Evolutionary conservation across 2,329 filamentous ascomycete genomes (phyloP), one percentile per base, ranked within the genome.

Genomic region (Neofusicoccum umdonicola): DNA sequence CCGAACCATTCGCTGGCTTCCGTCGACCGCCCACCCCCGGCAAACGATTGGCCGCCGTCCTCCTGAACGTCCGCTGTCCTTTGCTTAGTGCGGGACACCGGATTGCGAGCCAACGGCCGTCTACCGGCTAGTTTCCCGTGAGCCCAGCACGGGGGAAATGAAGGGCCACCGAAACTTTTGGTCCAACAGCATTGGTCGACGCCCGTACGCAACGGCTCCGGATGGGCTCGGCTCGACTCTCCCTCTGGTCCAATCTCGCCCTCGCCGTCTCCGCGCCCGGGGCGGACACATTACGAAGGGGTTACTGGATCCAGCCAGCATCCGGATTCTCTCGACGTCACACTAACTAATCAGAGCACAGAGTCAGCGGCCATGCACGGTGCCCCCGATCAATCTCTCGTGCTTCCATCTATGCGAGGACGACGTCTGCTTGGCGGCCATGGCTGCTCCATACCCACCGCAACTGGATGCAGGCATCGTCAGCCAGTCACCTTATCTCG

Each of bases 401-500:
- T 52, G 39, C 48, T 67, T 60, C 65, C 63, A 66, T 48, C 63
- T 62, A 63, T 66, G 65, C 63, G 47, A 65, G 64, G 51, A 51
- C 45, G 54, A 39, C 45, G 37, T 52, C 35, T 52, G 35, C 63
- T 67, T 67, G 62, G 63, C 57, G 42, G 13, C 48, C 22, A 37
- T 41, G 42, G 57, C 41, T 42, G 22, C 34, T 48, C 62, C 71
- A 68, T 70, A 64, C 72, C 71, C 66, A 71, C 71, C 58, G 67
- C 66, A 65, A 67, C 69, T 65, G 69, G 70, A 66, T 71, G 65
- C 69, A 75, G 70, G 68, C 74, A 75, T 76, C 71, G 69, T 72
- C 70, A 69, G 68, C 79, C 79, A 82, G 80, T 82, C 78, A 81
- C 77, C 78, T 81, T 81, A 81, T 81, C 80, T 73, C 67, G 69